Base-by-base conservation (phyloP, 129 eudicot genomes). In the Lactuca saligna region DNA sequence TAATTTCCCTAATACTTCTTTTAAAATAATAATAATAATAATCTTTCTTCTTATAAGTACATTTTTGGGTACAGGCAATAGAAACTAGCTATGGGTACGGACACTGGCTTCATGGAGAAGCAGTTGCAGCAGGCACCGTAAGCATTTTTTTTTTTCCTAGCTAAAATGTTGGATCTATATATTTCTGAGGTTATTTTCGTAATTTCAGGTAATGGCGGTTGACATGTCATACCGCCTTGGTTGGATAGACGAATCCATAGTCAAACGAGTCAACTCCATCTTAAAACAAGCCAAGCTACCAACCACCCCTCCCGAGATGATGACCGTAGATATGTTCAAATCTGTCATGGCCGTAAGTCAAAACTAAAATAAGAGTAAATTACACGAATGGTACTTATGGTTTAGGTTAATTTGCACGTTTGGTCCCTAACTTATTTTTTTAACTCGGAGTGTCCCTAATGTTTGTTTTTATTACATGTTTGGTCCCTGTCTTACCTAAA, bases 81-180 rank as follows among this genome's bases (percentile, higher is more conserved):
- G 99, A 94, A 81, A 94, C 97, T 54, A 86, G 99, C 66, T 74
- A 84, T 63, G 97, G 99, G 51, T 94, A 94, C 7, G 97, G 99
- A 49, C 84, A 94, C 78, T 94, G 99, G 99, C 91, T 94, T 67
- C 99, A 94, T 72, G 99, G 97, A 49, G 99, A 94, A 82, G 99
- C 99, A 53, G 99, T 94, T 73, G 96, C 99, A 51, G 92, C 90
- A 78, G 96, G 96, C 91, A 94, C 79, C 89, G 99, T 94, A 87
- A 35, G 1, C 10, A 5, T 11, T 29, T 31, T 32, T 49, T 49
- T 7, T 32, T 12, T 3, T 15, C 12, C 5, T 2, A n/a, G 14
- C 50, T 44, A 44, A 44, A 44, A 44, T 49, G 66, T 65, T 9
- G 17, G 34, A 17, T 75, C 33, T 50, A 68, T 54, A 12, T 60